A percentile compares a stretch with the other conserved stretches of the same genome.
phyloP scores from a whole-genome alignment of 306 rosid species.

The Cucumis sativus region Cucumber_9930_V3 NC_026659.2:24181001-24181500 shows the following conservation, averaged over 20 bases:
- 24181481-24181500: too few species aligned
- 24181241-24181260: not conserved
- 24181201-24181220: not conserved
- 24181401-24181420: not conserved
- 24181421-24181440: not conserved
- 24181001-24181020: too few species aligned
- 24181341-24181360: not conserved
- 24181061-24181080: not conserved
- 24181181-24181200: not conserved
- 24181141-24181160: not conserved
- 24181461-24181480: not conserved
- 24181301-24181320: not conserved
- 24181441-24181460: not conserved
- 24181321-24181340: not conserved
- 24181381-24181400: not conserved
- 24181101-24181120: not conserved
- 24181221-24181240: not conserved
- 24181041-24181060: too few species aligned
- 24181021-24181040: too few species aligned
- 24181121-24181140: not conserved
- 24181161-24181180: not conserved
- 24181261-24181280: not conserved
- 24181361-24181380: not conserved
- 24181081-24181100: not conserved
- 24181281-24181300: not conserved